Conservation (phyloP, 192 early-diverging fungal species). For the Glomus cerebriforme region DNA sequence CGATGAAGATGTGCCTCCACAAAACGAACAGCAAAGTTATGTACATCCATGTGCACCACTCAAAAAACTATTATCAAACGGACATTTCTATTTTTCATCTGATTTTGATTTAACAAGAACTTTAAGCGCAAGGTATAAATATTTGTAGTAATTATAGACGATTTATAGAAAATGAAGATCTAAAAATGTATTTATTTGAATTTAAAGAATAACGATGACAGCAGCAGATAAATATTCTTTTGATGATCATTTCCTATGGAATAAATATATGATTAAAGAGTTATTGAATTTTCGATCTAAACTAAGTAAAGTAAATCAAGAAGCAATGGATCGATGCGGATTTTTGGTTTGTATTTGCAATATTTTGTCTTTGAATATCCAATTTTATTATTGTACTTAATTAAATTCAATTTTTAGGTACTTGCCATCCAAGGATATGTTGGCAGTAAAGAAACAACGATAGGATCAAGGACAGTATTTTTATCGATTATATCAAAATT, state of each 20-base stretch:
- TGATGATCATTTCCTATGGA: conserved; percentile 90
- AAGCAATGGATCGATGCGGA: conserved; percentile 70
- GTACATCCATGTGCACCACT: conserved; percentile 77
- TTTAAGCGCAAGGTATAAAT: conserved; percentile 62
- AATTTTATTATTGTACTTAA: conserved; percentile 36
- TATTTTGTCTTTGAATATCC: neutral
- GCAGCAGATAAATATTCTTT: conserved; percentile 59
- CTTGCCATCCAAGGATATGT: conserved; percentile 79
- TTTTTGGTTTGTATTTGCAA: conserved; percentile 58
- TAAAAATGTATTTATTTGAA: conserved; percentile 1
- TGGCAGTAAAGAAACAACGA: conserved; percentile 49
- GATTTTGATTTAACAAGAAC: conserved; percentile 87
- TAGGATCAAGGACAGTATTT: conserved; percentile 45
- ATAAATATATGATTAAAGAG: conserved; percentile 78
- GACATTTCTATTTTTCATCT: conserved; percentile 92
- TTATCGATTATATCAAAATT: conserved; percentile 73
- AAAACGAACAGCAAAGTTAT: conserved; percentile 40
- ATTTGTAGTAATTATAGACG: conserved; percentile 10
- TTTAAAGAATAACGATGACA: conserved; percentile 46
- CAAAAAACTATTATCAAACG: conserved; percentile 77
- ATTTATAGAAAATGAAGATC: too few relatives aligned
- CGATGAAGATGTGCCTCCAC: conserved; percentile 41
- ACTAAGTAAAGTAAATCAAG: conserved; percentile 63
- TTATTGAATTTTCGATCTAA: conserved; percentile 81
- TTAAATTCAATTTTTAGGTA: conserved; percentile 41